Percentiles rank a stretch among this genome's conserved stretches.
Evolutionary conservation across 2,329 filamentous ascomycete species (phyloP).

Genomic region (Sporothrix euskadiensis): DNA sequence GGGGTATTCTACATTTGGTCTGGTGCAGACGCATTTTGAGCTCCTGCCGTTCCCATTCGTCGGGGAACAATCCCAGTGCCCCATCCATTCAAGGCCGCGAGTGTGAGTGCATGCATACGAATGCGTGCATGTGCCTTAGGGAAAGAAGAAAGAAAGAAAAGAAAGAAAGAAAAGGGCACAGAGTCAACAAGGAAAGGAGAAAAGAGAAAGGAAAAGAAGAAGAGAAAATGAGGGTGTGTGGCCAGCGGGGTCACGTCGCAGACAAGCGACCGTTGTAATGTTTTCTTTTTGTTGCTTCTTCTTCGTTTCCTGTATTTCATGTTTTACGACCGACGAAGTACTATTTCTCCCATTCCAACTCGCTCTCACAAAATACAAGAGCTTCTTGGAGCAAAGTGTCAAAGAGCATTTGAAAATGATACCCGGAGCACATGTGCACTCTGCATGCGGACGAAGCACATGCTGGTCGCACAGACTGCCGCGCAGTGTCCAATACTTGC

Average conservation of each 20-base stretch:
- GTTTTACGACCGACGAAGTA: not conserved
- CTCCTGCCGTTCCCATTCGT: constrained; percentile 41
- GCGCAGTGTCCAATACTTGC: not conserved
- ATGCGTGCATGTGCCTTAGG: constrained; percentile 14
- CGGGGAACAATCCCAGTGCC: constrained; percentile 8
- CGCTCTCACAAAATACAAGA: too few species aligned
- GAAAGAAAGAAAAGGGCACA: not conserved
- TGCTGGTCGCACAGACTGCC: constrained; percentile 1
- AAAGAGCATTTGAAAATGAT: not conserved
- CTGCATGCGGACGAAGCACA: not conserved
- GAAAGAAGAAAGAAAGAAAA: not conserved
- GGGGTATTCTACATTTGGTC: not conserved
- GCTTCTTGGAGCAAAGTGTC: not conserved
- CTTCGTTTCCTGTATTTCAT: not conserved
- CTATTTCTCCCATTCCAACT: not conserved
- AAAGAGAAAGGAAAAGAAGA: not conserved
- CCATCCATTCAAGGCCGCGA: constrained; percentile 6
- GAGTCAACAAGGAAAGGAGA: not conserved
- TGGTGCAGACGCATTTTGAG: not conserved
- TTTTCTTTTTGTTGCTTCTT: constrained; percentile 9
- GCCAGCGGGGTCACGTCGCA: not conserved
- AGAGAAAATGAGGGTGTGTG: not conserved
- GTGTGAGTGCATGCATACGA: constrained; percentile 13
- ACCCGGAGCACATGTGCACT: not conserved
- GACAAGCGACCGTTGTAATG: not conserved